Evolutionary conservation across 73 alveolate genomes (phyloP), one percentile per base, ranked within the genome.

Genomic region (Paramecium sexaurelia): DNA sequence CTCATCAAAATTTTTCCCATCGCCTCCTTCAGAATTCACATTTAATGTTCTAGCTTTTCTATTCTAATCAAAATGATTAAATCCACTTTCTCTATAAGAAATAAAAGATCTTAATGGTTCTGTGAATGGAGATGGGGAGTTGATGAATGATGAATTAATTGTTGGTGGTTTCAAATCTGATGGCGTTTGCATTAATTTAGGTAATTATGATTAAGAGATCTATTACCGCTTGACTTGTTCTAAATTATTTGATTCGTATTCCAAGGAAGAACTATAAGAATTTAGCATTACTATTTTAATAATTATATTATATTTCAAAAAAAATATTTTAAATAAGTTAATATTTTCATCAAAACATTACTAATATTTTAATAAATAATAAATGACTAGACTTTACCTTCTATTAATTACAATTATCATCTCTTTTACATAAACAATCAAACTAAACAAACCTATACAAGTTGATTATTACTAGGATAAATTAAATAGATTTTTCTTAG

Each of bases 141-240:
- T 32, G 11, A 71, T 32, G 24, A 71, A 71, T 71, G 86, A 71
- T 35, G 86, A 71, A 9, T 71, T 71, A n/a, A 71, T 35, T 35
- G 86, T 71, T 7, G 86, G 86, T 0, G 86, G 86, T 37, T 71
- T 71, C 15, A 71, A 36, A 71, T 71, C 86, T 32, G 86, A 71
- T 29, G 86, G 86, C 11, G 86, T 35, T 71, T 71, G 61, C 55
- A 32, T 35, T 71, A 35, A 32, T 71, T 71, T 71, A 1, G 86
- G 86, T 32, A 61, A 61, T 61, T 26, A 26, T 13, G 47, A 61
- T 61, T 61, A 15, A 6, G 83, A 61, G 11, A 61, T 61, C 10
- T 32, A 29, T 24, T 29, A 24, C 26, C 47, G 20, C 26, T 61
- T 61, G 10, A 32, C 47, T 26, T 7, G 11, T 61, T 61, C 83